Percentiles rank a stretch among this genome's conserved stretches.
Conservation (phyloP, 345 rosid genomes). For the Populus ilicifolia region DNA sequence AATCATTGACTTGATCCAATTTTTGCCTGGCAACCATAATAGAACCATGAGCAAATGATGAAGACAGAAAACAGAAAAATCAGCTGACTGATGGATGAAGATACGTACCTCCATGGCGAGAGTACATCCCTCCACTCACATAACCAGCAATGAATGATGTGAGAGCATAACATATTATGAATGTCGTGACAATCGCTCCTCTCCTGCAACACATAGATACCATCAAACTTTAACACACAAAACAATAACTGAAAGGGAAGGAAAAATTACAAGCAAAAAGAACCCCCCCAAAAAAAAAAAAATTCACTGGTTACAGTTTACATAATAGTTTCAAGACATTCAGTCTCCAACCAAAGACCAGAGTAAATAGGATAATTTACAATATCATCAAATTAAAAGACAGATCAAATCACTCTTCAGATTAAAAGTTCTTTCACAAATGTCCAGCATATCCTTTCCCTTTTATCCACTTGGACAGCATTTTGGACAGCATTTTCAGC, state of each 20-base stretch:
- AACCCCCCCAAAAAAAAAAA: background rate
- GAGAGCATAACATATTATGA: conserved; percentile 91
- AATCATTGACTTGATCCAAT: conserved; percentile 93
- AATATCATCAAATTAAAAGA: background rate
- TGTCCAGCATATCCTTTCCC: background rate
- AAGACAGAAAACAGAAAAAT: background rate
- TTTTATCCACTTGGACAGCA: background rate
- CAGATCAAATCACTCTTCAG: background rate
- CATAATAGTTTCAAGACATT: background rate
- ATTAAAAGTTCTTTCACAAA: background rate
- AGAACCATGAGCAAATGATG: conserved; percentile 1
- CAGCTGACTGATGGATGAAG: conserved; percentile 6
- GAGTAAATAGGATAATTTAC: background rate
- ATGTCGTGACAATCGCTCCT: conserved; percentile 98
- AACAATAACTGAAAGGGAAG: background rate
- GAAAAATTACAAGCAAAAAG: background rate
- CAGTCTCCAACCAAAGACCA: background rate
- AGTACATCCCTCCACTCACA: conserved; percentile 99
- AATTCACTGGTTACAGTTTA: background rate
- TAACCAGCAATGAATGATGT: conserved; percentile 97
- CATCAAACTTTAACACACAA: background rate
- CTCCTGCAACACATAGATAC: conserved; percentile 55
- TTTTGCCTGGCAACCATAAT: conserved; percentile 55
- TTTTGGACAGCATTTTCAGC: background rate
- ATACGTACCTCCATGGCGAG: conserved; percentile 86